phyloP scores from a whole-genome alignment of 768 basidiomycete genomes.

The Naganishia antarctica region DNA sequence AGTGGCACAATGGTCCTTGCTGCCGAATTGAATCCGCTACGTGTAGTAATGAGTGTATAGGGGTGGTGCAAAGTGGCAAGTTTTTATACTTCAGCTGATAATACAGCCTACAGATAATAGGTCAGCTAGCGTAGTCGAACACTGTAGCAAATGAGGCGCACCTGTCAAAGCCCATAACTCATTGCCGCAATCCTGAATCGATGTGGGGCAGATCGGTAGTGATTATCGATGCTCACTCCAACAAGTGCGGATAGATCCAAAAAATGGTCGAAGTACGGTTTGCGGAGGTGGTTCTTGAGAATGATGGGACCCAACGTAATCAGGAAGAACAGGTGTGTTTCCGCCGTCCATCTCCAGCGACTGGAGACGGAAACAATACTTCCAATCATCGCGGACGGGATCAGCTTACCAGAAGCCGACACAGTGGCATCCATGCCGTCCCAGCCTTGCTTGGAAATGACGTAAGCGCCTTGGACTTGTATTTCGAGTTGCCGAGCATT shows the following conservation, averaged over 20 bases:
- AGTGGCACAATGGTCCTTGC: background rate
- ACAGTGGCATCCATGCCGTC: background rate
- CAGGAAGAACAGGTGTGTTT: background rate
- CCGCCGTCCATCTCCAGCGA: background rate
- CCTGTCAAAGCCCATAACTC: background rate
- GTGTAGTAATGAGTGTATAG: background rate
- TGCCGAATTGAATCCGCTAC: background rate
- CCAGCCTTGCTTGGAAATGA: background rate
- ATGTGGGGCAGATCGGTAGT: background rate
- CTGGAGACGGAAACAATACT: background rate
- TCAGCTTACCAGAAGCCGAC: background rate
- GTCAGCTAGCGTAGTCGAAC: background rate
- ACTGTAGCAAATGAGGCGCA: background rate
- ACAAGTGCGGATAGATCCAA: background rate
- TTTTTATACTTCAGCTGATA: background rate
- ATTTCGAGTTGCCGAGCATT: background rate
- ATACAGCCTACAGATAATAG: background rate
- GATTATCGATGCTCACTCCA: background rate
- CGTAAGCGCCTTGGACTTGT: background rate
- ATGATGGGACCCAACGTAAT: background rate
- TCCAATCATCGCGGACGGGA: background rate
- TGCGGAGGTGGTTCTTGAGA: background rate
- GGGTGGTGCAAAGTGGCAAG: background rate
- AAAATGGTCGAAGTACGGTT: background rate
- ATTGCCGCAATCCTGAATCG: no score